Base-by-base conservation (phyloP, 495 filamentous ascomycete genomes). In the Penicillium egyptiacum region DNA sequence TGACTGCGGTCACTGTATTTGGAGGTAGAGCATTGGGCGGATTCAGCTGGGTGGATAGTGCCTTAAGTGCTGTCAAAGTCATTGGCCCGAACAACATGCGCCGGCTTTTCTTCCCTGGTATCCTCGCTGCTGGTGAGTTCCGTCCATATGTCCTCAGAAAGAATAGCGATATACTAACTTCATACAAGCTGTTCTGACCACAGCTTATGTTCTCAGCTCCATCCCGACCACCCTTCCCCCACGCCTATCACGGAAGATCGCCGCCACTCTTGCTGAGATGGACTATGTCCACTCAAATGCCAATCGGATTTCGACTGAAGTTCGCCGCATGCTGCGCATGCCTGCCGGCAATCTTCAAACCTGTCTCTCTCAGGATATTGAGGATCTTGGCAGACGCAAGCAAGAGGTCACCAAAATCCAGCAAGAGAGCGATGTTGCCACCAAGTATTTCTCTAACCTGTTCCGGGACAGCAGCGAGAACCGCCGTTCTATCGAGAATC, bases 221-320 rank as follows among this genome's bases (percentile, higher is more conserved):
- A 93, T 98, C 59, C 94, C 94, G 2, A 78, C 83, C 42, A 90
- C 94, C 10, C 87, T 98, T 10, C 94, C 94, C 37, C 86, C 87
- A 53, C 92, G 93, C 31, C 84, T 98, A 17, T 88, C 85, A 46
- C 81, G 78, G 69, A 97, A 96, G 75, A 90, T 98, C 64, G 83
- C 88, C 10, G 73, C 82, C 39, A 86, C 88, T 62, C 87, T 98
- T 26, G 76, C 79, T 22, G 79, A 84, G 20, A 85, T 96, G 67
- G 94, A 98, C 75, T 98, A 97, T 69, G 88, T 92, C 11, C 95
- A 98, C 72, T 72, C 81, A 57, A 98, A 98, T 77, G 82, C 89
- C 60, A 80, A 80, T 25, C 88, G 94, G 25, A 92, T 98, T 59
- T 86, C 88, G 8, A 74, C 81, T 48, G 88, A 93, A 46, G 89